These are phyloP conservation scores for Sistotremastrum suecicum DNA, from an alignment of 768 basidiomycete genomes.

Conservation along the genomic window DNA sequence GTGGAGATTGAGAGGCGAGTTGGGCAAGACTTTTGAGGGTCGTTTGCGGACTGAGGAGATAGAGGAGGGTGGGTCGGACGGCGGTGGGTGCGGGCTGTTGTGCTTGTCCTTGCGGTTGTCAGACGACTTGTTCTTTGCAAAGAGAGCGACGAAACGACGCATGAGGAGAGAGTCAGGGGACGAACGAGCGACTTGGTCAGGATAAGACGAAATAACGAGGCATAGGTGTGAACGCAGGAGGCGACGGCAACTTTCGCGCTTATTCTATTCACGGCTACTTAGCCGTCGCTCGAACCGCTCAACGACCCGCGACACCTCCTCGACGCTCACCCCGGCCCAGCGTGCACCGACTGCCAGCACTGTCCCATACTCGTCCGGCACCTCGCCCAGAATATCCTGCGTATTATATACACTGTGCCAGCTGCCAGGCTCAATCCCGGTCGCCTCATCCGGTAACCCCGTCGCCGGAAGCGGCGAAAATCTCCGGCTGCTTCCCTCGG, in stretches of 20 bases:
- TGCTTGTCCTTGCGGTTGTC: slow-evolving; percentile 22
- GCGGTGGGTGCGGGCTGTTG: slow-evolving; percentile 14
- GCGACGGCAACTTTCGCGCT: slow-evolving; percentile 1
- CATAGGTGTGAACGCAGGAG: neutral
- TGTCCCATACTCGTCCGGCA: slow-evolving; percentile 34
- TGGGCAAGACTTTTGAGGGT: slow-evolving; percentile 6
- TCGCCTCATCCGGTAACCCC: slow-evolving; percentile 2
- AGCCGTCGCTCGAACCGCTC: slow-evolving; percentile 57
- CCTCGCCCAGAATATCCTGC: slow-evolving; percentile 49
- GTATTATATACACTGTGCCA: slow-evolving; percentile 48
- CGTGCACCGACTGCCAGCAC: slow-evolving; percentile 38
- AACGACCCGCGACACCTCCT: slow-evolving; percentile 39
- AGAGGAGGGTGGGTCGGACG: slow-evolving; percentile 1
- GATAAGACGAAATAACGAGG: neutral
- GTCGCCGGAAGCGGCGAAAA: slow-evolving; percentile 3
- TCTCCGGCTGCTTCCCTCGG: neutral
- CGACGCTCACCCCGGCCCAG: slow-evolving; percentile 40
- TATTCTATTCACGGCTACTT: slow-evolving; percentile 16
- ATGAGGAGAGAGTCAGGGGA: slow-evolving; percentile 22
- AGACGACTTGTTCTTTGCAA: slow-evolving; percentile 24
- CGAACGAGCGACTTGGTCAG: slow-evolving; percentile 10
- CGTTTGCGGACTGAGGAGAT: neutral
- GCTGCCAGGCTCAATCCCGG: slow-evolving; percentile 36
- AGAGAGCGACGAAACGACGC: slow-evolving; percentile 53
- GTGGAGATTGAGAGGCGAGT: slow-evolving; percentile 3